Base-by-base conservation (phyloP, 2,329 filamentous ascomycete species). In the Gremmenia infestans region DNA sequence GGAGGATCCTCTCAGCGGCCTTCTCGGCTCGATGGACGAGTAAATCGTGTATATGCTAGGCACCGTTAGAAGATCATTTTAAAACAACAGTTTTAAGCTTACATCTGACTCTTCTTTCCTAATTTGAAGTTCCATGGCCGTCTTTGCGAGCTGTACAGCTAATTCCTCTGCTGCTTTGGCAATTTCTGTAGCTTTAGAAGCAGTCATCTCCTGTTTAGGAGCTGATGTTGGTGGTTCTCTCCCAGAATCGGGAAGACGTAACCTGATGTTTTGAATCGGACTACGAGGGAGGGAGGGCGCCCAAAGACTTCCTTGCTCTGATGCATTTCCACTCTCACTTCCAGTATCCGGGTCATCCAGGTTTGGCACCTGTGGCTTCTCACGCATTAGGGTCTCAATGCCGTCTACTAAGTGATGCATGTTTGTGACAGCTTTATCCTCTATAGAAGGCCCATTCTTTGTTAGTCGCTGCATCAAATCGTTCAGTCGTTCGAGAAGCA, bases 31-130 rank as follows among this genome's bases (percentile, higher is more conserved):
- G 78, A 43, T 77, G 77, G 52, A 83, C 76, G 22, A 87, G 78
- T 35, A 87, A 70, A 23, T 76, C 76, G 64, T 87, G 83, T 55
- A 88, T 84, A 61, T 86, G 82, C 75, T 83, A 62, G 6, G 6
- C 5, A 45, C 15, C 19, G 11, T 45, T 45, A 45, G 42, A 12
- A 19, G 9, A 12, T 22, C 7, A 11, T 19, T 45, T 4, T 1
- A 23, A 19, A 17, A 19, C 19, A 4, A 23, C 32, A 12, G 25
- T 47, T 36, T 36, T 25, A 15, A 45, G 55, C 74, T 71, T 70
- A 78, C 82, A 68, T 83, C 78, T 45, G 80, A 78, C 69, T 87
- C 83, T 67, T 85, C 80, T 60, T 80, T 79, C 40, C 83, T 75
- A 40, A 75, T 75, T 53, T 76, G 73, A 19, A 87, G 73, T 54